Conservation (phyloP, 371 early-diverging fungal genomes). For the Syncephalastrum sp. region DNA sequence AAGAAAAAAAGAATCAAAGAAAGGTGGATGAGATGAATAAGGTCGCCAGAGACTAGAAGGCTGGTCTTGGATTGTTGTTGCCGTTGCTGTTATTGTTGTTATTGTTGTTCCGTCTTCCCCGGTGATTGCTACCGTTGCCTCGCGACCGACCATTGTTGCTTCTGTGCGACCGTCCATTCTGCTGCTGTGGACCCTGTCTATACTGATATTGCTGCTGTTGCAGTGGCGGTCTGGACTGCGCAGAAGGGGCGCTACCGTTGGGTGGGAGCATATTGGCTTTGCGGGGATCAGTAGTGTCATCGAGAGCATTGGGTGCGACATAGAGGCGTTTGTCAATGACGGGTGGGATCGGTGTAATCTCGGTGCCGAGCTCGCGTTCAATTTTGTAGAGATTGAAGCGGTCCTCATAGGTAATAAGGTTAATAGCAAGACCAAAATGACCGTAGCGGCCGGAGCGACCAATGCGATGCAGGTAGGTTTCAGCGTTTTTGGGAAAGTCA, state of each 20-base stretch:
- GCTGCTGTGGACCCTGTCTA: conserved; percentile 17
- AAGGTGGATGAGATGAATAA: too few species aligned
- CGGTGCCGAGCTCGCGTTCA: conserved; percentile 96
- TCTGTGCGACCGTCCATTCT: too few species aligned
- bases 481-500: conserved; percentile 99
- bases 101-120: too few species aligned
- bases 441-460: conserved; percentile 98
- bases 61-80: too few species aligned
- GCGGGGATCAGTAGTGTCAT: conserved; percentile 35
- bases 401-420: conserved; percentile 96
- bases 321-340: conserved; percentile 91
- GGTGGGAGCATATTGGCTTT: conserved; percentile 38
- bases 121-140: too few species aligned
- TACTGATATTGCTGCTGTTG: conserved; percentile 28
- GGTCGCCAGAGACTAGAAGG: too few species aligned
- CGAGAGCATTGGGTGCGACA: conserved; percentile 69
- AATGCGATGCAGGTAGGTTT: conserved; percentile 99
- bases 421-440: conserved; percentile 96
- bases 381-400: conserved; percentile 94
- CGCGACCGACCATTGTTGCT: too few species aligned
- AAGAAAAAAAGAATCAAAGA: too few species aligned
- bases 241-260: conserved; percentile 43
- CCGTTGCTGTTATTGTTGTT: too few species aligned
- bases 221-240: conserved; percentile 35
- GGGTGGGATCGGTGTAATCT: conserved; percentile 95